Evolutionary conservation across 2,329 filamentous ascomycete species (phyloP), one percentile per base, ranked within the genome.

Genomic region (Blastomyces gilchristii): DNA sequence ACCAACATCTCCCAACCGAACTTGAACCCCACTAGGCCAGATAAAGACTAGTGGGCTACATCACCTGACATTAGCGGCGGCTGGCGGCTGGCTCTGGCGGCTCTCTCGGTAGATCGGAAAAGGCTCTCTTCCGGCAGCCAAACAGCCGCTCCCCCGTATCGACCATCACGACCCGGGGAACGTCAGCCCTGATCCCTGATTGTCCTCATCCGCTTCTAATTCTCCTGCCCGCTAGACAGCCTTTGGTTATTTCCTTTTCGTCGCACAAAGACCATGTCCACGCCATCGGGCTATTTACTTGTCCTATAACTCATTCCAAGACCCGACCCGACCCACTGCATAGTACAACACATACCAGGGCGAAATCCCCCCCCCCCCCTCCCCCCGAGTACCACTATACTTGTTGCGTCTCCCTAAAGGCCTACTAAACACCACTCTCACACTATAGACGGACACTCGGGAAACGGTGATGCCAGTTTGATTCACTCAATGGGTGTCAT

Each of bases 401-500:
- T 14, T 16, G n/a, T 16, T n/a, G n/a, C 34, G 16, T 47, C 14
- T 25, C 14, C 22, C 25, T 59, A 34, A 2, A 14, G 2, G 28
- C 43, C n/a, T 34, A 59, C 45, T 22, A 12, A 47, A 31, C 39
- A 25, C 57, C 22, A 8, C 22, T 8, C 22, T 31, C 39, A 18
- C 14, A 47, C 12, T 34, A 7, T 18, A 47, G 22, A 47, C 39
- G 56, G 25, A 25, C 47, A 28, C 54, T 5, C n/a, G 14, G n/a
- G n/a, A 54, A 34, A 57, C 34, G 39, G 57, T 12, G 14, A 59
- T 59, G 41, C 39, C 16, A 49, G 49, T 22, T 31, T 59, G 57
- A 47, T 22, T 34, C 25, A 31, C 57, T 47, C 69, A 68, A 97
- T 97, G 93, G 92, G 91, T 70, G 89, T 96, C 72, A 96, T 97